Conservation (phyloP, 2,329 filamentous ascomycete species). For the Paracamarosporium sp. region DNA sequence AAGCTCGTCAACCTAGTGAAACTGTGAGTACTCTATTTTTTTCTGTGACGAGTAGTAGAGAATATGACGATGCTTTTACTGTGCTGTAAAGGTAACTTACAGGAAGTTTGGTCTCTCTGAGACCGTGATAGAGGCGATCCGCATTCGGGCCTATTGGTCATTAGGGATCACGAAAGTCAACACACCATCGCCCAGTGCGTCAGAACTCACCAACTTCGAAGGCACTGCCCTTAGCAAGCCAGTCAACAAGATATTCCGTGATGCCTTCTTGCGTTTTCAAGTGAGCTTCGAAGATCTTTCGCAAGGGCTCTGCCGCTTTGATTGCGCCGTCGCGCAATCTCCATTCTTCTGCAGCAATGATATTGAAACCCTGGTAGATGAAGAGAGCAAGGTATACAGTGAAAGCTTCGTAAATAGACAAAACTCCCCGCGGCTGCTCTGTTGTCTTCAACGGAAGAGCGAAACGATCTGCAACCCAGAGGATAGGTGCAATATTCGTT, state of each 20-base stretch:
- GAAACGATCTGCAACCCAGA: slow-evolving; percentile 69
- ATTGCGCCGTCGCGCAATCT: slow-evolving; percentile 54
- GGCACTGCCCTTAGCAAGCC: slow-evolving; percentile 56
- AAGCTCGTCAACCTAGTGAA: slow-evolving; percentile 49
- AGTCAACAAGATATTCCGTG: slow-evolving; percentile 59
- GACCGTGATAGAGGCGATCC: slow-evolving; percentile 59
- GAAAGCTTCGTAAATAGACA: slow-evolving; percentile 57
- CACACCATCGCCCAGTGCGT: neutral
- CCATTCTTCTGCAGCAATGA: slow-evolving; percentile 58
- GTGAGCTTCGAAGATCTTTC: slow-evolving; percentile 71
- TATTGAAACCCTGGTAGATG: slow-evolving; percentile 63
- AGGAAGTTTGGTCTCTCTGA: slow-evolving; percentile 54
- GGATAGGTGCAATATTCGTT: slow-evolving; percentile 70
- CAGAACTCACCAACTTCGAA: slow-evolving; percentile 56
- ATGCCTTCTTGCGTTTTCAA: slow-evolving; percentile 65
- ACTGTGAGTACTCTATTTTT: neutral
- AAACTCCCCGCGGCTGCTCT: slow-evolving; percentile 64
- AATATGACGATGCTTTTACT: neutral
- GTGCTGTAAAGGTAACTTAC: neutral
- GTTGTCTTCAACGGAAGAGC: slow-evolving; percentile 71
- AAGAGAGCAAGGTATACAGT: slow-evolving; percentile 69
- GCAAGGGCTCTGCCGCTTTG: slow-evolving; percentile 67
- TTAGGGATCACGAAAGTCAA: neutral
- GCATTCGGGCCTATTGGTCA: slow-evolving; percentile 47
- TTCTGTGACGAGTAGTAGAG: too few species aligned